Evolutionary conservation across 2,329 filamentous ascomycete genomes (phyloP), one percentile per base, ranked within the genome.

Genomic region (Chaetomium sp.): DNA sequence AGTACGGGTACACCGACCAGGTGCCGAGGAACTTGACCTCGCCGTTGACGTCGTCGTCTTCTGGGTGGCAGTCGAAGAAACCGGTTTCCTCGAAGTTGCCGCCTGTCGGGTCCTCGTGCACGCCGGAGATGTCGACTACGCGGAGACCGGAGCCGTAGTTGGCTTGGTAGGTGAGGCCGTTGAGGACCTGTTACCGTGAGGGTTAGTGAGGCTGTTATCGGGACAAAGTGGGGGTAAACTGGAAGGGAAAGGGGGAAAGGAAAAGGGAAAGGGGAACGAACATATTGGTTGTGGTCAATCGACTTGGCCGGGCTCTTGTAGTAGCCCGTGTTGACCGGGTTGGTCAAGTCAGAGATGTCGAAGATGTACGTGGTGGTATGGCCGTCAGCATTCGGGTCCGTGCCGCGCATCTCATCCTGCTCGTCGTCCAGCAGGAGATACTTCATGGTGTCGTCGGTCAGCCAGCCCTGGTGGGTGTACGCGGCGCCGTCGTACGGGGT

Each of bases 91-190:
- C 34, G 9, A 52, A 52, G 41, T 52, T 52, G 49, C 49, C 49
- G 34, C 49, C 49, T 2, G 49, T 52, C 40, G 49, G 49, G 41
- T 52, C 49, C 2, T 6, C 33, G 40, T 52, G 40, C 5, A 52
- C 41, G 10, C 49, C 49, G 2, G 49, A 52, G 3, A 52, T 41
- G 41, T 52, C 49, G 9, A 52, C 49, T 6, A 52, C n/a, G 41
- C 49, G 49, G 5, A 52, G 49, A n/a, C 49, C 49, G 6, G 49
- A 52, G 49, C 41, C 49, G 49, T 52, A 52, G 41, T 52, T 52
- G 49, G 49, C 49, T 37, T 52, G 49, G 49, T 52, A 52, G 2
- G 40, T 52, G 40, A 52, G 34, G 14, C 49, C 49, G 9, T 52
- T 52, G 49, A 52, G 40, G 5, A 52, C 49, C 49, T 52, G 27